phyloP scores from a whole-genome alignment of 192 early-diverging fungal species.

The Coemansia sp. region DNA sequence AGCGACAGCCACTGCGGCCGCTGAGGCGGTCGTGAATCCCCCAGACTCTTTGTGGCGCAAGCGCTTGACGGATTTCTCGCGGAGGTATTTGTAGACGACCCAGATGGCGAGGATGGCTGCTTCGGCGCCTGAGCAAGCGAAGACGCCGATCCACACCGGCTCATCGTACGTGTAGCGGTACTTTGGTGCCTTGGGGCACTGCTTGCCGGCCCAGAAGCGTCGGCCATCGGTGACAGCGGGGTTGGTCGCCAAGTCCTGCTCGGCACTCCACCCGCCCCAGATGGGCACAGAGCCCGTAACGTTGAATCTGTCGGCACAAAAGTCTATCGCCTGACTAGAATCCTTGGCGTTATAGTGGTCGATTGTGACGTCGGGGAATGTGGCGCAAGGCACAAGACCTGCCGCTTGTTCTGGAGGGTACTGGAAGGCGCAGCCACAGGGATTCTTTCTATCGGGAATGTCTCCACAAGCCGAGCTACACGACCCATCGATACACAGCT shows the following conservation, averaged over 20 bases:
- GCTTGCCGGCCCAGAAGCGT: slow-evolving; percentile 48
- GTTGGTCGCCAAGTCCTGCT: slow-evolving; percentile 6
- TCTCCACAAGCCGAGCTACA: slow-evolving; percentile 48
- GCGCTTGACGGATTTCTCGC: slow-evolving; percentile 17
- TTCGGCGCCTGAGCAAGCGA: slow-evolving; percentile 35
- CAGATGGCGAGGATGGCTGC: slow-evolving; percentile 45
- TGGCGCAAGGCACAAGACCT: slow-evolving; percentile 33
- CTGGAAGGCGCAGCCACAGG: slow-evolving; percentile 48
- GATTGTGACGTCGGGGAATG: slow-evolving; percentile 47
- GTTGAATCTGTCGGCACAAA: slow-evolving; percentile 39
- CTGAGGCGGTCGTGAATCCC: slow-evolving; percentile 21
- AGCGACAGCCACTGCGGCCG: slow-evolving; percentile 5
- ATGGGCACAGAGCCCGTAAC: slow-evolving; percentile 18
- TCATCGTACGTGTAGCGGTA: slow-evolving; percentile 41
- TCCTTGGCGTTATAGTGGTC: slow-evolving; percentile 31
- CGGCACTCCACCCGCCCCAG: slow-evolving; percentile 35
- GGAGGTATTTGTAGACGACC: slow-evolving; percentile 44
- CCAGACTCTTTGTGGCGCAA: slow-evolving; percentile 21
- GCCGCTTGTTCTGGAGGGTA: slow-evolving; percentile 21
- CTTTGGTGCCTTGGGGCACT: slow-evolving; percentile 37
- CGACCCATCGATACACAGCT: slow-evolving; percentile 54
- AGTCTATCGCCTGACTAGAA: slow-evolving; percentile 16
- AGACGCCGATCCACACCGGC: slow-evolving; percentile 47
- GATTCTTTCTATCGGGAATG: slow-evolving; percentile 33
- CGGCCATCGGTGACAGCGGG: slow-evolving; percentile 12